A percentile compares a stretch with the other conserved stretches of the same genome.
Conservation (phyloP, 169 alveolate genomes). For the Sarcocystis neurona region DNA sequence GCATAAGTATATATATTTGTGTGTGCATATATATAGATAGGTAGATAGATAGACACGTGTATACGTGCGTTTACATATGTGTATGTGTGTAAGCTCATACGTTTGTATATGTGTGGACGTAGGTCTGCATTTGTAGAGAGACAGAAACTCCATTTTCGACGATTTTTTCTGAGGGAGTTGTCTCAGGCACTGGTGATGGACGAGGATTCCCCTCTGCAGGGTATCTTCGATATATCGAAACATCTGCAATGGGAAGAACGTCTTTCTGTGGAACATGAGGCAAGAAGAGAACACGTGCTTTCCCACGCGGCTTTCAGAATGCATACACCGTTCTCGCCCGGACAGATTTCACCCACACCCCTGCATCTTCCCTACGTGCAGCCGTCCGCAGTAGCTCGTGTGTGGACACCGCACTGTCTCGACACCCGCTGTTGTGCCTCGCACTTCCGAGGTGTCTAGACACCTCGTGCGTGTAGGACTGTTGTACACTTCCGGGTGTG, state of each 20-base stretch:
- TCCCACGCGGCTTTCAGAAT: background rate
- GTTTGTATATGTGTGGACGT: background rate
- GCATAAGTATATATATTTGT: background rate
- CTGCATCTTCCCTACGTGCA: too few relatives aligned
- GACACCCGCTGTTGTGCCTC: background rate
- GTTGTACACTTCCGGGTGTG: too few relatives aligned
- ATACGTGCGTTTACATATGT: background rate
- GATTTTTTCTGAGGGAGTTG: background rate
- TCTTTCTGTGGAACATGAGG: constrained; percentile 19
- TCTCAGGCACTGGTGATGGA: background rate
- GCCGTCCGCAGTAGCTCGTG: background rate
- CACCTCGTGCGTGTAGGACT: too few relatives aligned
- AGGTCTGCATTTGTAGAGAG: background rate
- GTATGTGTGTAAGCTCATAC: background rate
- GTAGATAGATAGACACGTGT: background rate
- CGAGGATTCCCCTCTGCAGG: background rate
- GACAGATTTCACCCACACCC: background rate
- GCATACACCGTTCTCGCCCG: background rate
- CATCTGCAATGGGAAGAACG: background rate
- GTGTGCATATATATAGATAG: background rate
- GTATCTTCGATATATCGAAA: background rate
- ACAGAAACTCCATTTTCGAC: background rate
- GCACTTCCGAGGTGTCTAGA: background rate
- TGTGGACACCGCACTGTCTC: background rate
- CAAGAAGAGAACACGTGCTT: background rate